Evolutionary conservation across 192 early-diverging fungal species (phyloP).

Genomic region (Coemansia sp.): DNA sequence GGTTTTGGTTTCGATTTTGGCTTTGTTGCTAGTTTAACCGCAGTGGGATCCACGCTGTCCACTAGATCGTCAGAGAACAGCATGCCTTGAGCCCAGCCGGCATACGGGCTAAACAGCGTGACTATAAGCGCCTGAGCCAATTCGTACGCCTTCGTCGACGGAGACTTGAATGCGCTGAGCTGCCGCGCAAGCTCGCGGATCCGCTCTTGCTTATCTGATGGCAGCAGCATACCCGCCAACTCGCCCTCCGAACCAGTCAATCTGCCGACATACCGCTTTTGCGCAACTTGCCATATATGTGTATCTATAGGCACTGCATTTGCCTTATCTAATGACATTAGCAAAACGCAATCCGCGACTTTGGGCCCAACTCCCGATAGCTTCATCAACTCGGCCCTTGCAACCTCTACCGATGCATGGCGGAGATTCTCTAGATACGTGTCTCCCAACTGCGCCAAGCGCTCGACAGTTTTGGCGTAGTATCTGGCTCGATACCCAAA

Average conservation of each 20-base stretch:
- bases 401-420: constrained; percentile 58
- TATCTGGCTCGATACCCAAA: constrained; percentile 98
- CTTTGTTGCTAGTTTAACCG: constrained; percentile 8
- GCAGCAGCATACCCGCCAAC: neutral
- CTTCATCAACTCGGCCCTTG: constrained; percentile 61
- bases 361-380: constrained; percentile 91
- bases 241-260: neutral
- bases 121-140: constrained; percentile 72
- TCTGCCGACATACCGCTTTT: constrained; percentile 69
- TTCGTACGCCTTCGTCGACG: constrained; percentile 69
- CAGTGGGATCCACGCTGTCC: neutral
- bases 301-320: constrained; percentile 88
- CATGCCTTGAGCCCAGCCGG: constrained; percentile 80
- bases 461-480: constrained; percentile 71
- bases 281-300: constrained; percentile 95
- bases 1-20: constrained; percentile 12
- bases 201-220: constrained; percentile 12
- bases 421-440: constrained; percentile 70
- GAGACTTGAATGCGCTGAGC: constrained; percentile 58
- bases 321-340: constrained; percentile 88
- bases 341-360: constrained; percentile 94
- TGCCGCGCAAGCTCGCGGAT: constrained; percentile 23
- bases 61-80: constrained; percentile 57
- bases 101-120: constrained; percentile 74
- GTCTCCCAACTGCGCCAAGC: constrained; percentile 55